A percentile compares a stretch with the other conserved stretches of the same genome.
These are phyloP conservation scores for Tulasnella sp. DNA, from an alignment of 768 basidiomycete genomes.

Conservation along the genomic window DNA sequence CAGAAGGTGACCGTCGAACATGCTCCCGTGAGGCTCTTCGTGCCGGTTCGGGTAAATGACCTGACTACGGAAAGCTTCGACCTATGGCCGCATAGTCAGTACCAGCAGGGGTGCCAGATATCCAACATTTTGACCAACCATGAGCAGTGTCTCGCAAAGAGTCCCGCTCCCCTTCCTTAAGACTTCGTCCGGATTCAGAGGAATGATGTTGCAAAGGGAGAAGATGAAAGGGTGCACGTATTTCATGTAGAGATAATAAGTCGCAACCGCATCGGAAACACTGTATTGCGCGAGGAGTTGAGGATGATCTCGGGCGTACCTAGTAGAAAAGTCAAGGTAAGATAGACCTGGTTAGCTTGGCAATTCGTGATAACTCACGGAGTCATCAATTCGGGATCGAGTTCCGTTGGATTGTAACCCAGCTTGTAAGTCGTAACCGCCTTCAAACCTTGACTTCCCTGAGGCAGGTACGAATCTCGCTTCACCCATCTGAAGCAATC, in stretches of 20 bases:
- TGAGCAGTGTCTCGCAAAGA: constrained; percentile 92
- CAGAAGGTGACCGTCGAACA: constrained; percentile 94
- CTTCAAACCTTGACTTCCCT: constrained; percentile 97
- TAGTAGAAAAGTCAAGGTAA: constrained; percentile 36
- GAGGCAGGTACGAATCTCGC: constrained; percentile 95
- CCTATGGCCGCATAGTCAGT: constrained; percentile 47
- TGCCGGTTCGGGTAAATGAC: constrained; percentile 99
- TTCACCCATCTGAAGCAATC: constrained; percentile 99
- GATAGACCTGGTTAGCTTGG: background rate
- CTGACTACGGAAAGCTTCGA: constrained; percentile 85
- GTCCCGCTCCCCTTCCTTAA: constrained; percentile 94
- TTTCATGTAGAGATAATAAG: constrained; percentile 99
- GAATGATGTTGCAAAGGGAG: constrained; percentile 98
- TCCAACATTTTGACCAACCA: constrained; percentile 57
- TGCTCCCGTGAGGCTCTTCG: constrained; percentile 85
- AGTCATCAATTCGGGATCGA: constrained; percentile 99
- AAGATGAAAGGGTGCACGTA: constrained; percentile 99
- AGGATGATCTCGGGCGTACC: constrained; percentile 94
- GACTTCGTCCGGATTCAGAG: constrained; percentile 93
- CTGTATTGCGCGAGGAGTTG: constrained; percentile 95
- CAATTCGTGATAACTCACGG: constrained; percentile 60
- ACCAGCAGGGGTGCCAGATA: background rate
- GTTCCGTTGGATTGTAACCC: constrained; percentile 93
- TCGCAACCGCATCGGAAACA: constrained; percentile 99
- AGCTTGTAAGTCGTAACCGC: constrained; percentile 95